These are phyloP conservation scores for Talaromyces ruber DNA, from an alignment of 495 filamentous ascomycete genomes.

Conservation along the genomic window DNA sequence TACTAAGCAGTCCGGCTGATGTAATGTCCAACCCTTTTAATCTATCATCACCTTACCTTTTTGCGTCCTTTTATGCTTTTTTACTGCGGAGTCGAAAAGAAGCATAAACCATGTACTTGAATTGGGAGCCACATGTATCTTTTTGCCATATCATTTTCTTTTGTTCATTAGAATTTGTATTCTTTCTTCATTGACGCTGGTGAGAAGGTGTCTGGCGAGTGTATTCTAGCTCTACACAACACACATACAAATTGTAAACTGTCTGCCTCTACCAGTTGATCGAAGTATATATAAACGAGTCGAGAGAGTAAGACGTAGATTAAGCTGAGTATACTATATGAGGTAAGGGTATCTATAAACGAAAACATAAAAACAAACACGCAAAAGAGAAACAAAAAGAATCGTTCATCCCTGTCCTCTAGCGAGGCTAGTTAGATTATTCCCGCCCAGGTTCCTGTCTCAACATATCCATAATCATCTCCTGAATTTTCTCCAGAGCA, in stretches of 20 bases:
- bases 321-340: background rate
- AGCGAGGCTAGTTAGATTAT: background rate
- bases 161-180: background rate
- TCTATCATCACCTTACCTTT: background rate
- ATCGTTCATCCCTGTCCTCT: background rate
- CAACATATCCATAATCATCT: conserved; percentile 40
- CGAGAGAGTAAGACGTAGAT: background rate
- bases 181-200: background rate
- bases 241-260: background rate
- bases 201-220: background rate
- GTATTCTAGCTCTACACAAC: background rate
- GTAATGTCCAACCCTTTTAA: background rate
- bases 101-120: background rate
- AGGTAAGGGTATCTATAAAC: background rate
- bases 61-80: background rate
- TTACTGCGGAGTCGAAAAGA: background rate
- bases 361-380: background rate
- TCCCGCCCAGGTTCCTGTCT: conserved; percentile 23
- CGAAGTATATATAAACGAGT: background rate
- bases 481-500: conserved; percentile 33
- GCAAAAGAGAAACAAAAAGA: background rate
- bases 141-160: background rate
- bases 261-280: background rate
- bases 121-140: background rate
- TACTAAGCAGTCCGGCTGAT: conserved; percentile 38